Evolutionary conservation across 371 early-diverging fungal species (phyloP).

Genomic region (Rhizopus microsporus): DNA sequence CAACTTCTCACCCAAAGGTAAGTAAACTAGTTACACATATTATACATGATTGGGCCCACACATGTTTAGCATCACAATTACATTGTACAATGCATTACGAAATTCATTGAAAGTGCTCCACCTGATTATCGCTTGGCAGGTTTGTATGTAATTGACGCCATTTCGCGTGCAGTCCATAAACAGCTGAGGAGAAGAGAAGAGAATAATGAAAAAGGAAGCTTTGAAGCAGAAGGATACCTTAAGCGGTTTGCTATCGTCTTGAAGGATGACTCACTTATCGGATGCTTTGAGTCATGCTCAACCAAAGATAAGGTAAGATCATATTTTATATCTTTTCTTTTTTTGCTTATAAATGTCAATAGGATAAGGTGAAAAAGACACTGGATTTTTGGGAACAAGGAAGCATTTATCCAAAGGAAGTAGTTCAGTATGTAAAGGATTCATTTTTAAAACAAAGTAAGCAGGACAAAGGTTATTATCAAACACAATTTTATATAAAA

Average conservation of each 20-base stretch:
- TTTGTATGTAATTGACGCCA: conserved; percentile 71
- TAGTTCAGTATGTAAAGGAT: conserved; percentile 38
- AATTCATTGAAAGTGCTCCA: conserved; percentile 58
- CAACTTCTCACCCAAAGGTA: conserved; percentile 61
- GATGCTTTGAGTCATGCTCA: conserved; percentile 39
- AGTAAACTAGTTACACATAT: background rate
- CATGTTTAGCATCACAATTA: conserved; percentile 60
- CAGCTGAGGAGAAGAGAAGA: conserved; percentile 38
- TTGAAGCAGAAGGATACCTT: conserved; percentile 35
- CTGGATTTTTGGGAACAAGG: conserved; percentile 56
- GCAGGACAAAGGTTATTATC: conserved; percentile 29
- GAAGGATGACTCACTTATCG: conserved; percentile 30
- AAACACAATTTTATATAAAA: conserved; percentile 18
- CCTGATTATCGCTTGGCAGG: conserved; percentile 66
- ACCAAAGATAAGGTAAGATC: conserved; percentile 50
- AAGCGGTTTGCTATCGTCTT: conserved; percentile 46
- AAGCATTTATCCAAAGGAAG: conserved; percentile 44
- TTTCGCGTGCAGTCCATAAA: conserved; percentile 54
- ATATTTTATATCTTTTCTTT: conserved; percentile 10
- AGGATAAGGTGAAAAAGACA: conserved; percentile 56
- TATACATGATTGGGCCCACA: background rate
- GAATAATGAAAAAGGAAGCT: conserved; percentile 15
- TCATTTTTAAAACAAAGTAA: conserved; percentile 34
- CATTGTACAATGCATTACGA: conserved; percentile 51
- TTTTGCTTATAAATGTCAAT: conserved; percentile 29